A percentile compares a stretch with the other conserved stretches of the same genome.
Evolutionary conservation across 1,284 basidiomycete species (phyloP).

Genomic region (Ceratobasidium sp.): DNA sequence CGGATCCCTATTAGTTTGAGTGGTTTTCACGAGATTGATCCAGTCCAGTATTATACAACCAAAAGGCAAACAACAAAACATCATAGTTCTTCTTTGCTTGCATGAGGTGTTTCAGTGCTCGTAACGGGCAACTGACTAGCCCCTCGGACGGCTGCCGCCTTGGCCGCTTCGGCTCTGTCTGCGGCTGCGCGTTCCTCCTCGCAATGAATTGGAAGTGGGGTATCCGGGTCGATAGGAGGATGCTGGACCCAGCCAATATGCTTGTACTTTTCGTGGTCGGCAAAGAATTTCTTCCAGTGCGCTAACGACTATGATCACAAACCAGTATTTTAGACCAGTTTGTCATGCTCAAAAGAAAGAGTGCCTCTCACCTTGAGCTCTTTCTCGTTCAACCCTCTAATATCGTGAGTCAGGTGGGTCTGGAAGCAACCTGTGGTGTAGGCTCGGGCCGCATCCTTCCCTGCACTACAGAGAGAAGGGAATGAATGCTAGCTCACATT

Average conservation of each 20-base stretch:
- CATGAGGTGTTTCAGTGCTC: not conserved
- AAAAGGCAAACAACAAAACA: not conserved
- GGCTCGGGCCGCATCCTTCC: conserved; percentile 87
- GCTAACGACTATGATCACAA: conserved; percentile 59
- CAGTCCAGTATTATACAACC: conserved; percentile 7
- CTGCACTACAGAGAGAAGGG: conserved; percentile 70
- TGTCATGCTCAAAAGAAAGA: not conserved
- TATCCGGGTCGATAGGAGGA: conserved; percentile 78
- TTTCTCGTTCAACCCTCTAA: conserved; percentile 79
- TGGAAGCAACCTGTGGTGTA: conserved; percentile 95
- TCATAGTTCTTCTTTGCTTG: conserved; percentile 36
- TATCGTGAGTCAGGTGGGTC: conserved; percentile 89
- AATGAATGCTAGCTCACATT: not conserved
- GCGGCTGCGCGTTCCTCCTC: conserved; percentile 46
- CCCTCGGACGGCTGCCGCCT: conserved; percentile 36
- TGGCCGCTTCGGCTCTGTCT: conserved; percentile 44
- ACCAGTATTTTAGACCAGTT: conserved; percentile 4
- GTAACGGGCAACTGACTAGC: conserved; percentile 34
- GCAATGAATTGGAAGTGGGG: conserved; percentile 84
- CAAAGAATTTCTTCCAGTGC: conserved; percentile 92
- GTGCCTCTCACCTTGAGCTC: conserved; percentile 74
- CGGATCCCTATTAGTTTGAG: not conserved
- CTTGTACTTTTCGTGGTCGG: conserved; percentile 79
- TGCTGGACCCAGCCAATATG: conserved; percentile 83
- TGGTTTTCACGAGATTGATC: not conserved